Percentiles rank a stretch among this genome's conserved stretches.
phyloP scores from a whole-genome alignment of 495 filamentous ascomycete genomes.

The Amphirosellinia nigrospora region DNA sequence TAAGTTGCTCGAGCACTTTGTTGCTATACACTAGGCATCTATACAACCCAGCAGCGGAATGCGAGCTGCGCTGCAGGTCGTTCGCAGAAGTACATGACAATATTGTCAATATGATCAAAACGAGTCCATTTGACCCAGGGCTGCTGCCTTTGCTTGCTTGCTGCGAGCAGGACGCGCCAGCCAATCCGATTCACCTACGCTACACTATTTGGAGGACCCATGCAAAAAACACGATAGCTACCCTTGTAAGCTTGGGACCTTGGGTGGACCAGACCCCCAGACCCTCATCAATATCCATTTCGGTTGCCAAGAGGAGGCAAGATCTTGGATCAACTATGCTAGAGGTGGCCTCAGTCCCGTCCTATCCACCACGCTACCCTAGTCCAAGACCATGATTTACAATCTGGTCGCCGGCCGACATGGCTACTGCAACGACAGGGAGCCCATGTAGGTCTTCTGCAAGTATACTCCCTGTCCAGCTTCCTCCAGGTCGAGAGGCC shows the following conservation, averaged over 20 bases:
- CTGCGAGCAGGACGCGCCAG: conserved; percentile 1
- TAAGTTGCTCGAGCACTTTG: background rate
- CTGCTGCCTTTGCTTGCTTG: background rate
- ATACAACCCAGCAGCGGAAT: background rate
- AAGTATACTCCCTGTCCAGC: background rate
- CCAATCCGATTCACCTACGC: conserved; percentile 1
- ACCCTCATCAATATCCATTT: conserved; percentile 12
- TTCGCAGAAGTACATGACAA: background rate
- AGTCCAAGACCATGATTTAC: background rate
- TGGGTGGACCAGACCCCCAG: conserved; percentile 7
- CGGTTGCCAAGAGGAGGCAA: conserved; percentile 19
- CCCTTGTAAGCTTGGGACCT: conserved; percentile 14
- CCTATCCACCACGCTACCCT: conserved; percentile 12
- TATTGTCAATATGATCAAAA: background rate
- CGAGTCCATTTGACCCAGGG: background rate
- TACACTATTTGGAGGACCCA: conserved; percentile 13
- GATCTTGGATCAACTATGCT: conserved; percentile 22
- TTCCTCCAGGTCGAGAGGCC: background rate
- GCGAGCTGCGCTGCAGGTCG: background rate
- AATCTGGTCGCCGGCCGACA: conserved; percentile 2
- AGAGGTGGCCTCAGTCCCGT: conserved; percentile 20
- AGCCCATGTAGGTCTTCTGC: background rate
- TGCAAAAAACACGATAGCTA: conserved; percentile 10
- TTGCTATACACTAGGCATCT: background rate
- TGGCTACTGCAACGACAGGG: conserved; percentile 13